Base-by-base conservation (phyloP, 495 filamentous ascomycete genomes). In the Podospora bellae-mahoneyi region DNA sequence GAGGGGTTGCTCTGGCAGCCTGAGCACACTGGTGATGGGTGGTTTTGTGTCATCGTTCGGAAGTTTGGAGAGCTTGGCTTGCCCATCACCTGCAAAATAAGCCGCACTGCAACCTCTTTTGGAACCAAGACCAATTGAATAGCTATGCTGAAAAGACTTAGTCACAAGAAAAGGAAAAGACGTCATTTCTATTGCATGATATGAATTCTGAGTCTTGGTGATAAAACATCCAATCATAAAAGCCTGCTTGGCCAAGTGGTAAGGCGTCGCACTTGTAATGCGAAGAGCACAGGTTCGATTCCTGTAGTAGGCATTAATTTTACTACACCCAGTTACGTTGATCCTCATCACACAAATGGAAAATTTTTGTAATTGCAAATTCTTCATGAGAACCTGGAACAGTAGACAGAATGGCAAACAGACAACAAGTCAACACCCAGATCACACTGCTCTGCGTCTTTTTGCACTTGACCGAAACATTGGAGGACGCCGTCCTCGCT, bases 251-350 rank as follows among this genome's bases (percentile, higher is more conserved):
- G 55, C 55, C 55, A 58, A 58, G 55, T 58, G 55, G 55, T 58
- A 58, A 58, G 55, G 55, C 55, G 55, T 58, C 55, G 55, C 55
- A 58, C 55, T 58, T 58, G 55, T 58, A 58, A 58, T 58, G 55
- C 55, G 55, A 58, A 58, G 55, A 58, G 55, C 55, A 58, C 55
- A 58, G 55, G 55, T 58, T 58, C 55, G 55, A 58, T 58, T 58
- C 55, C 55, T 58, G 55, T 58, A 58, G 55, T 58, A 58, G 55
- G 55, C 55, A 58, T 23, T 23, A 0, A 23, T 23, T 23, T 23
- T 23, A 23, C 23, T 0, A 0, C 0, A 23, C 1, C 23, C 23
- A 23, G 23, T 23, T 23, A 23, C 1, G 23, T 23, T 23, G 23
- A 23, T 23, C 23, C 23, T 23, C 1, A 23, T 23, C 23, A 23